phyloP scores from a whole-genome alignment of 768 basidiomycete genomes.

The Amanita rubescens region DNA sequence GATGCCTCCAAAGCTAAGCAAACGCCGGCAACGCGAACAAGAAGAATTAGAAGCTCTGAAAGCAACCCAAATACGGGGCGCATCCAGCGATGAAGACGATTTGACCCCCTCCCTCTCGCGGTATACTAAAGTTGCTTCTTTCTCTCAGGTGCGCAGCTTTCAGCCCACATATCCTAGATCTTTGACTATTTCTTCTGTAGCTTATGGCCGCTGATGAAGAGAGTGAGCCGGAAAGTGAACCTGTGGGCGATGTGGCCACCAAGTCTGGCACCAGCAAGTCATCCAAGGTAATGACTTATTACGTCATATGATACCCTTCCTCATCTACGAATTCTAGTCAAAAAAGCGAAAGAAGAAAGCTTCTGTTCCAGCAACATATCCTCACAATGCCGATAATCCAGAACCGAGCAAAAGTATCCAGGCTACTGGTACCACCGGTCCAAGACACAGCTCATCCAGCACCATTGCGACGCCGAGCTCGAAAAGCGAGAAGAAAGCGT shows the following conservation, averaged over 20 bases:
- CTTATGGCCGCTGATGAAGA: not conserved
- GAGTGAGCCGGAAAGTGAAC: conserved; percentile 11
- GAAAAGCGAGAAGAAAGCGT: conserved; percentile 47
- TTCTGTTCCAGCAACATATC: conserved; percentile 6
- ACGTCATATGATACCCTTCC: not conserved
- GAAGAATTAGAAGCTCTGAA: conserved; percentile 67
- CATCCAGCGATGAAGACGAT: conserved; percentile 21
- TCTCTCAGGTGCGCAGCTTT: conserved; percentile 2
- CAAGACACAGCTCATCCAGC: no score
- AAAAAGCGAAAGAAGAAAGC: conserved; percentile 39
- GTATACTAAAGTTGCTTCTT: conserved; percentile 8
- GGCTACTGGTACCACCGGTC: no score
- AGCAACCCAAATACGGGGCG: conserved; percentile 12
- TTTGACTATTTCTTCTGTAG: not conserved
- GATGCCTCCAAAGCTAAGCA: conserved; percentile 74
- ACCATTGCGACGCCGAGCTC: conserved; percentile 13
- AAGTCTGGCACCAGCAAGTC: conserved; percentile 26
- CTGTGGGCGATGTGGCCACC: conserved; percentile 17
- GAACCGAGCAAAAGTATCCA: conserved; percentile 5
- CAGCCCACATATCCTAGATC: no score
- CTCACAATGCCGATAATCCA: conserved; percentile 1
- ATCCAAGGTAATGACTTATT: conserved; percentile 22
- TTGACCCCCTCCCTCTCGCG: not conserved
- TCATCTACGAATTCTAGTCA: conserved; percentile 13
- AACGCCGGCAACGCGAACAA: conserved; percentile 79